Base-by-base conservation (phyloP, 2,329 filamentous ascomycete genomes). In the Fusarium nelsonii region DNA sequence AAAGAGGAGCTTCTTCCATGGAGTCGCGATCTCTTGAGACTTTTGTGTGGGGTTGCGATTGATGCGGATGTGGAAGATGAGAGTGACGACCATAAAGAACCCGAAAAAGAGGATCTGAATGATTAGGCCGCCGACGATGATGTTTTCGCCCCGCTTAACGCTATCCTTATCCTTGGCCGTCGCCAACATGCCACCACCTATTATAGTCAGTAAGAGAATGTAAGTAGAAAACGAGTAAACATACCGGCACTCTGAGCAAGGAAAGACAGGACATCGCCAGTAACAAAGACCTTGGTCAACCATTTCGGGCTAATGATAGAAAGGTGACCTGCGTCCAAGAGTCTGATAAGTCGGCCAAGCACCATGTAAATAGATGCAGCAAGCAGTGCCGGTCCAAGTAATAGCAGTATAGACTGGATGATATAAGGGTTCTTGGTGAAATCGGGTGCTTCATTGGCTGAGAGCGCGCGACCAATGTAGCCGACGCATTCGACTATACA, bases 61-160 rank as follows among this genome's bases (percentile, higher is more conserved):
- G 57, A 78, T 73, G 14, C 76, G 71, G 3, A 67, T 48, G 61
- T 88, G 83, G 73, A 87, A 87, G 1, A 83, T 67, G 4, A 81
- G 69, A 0, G 84, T 81, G 0, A 82, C 79, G 3, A 83, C 48
- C 36, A 87, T 77, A 70, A 90, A 89, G 55, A 87, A 77, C 2
- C 80, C 79, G 54, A 89, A 88, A 61, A 85, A 82, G 18, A 86
- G 43, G 18, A 89, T 80, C 70, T 90, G 87, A 7, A 88, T 76
- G 14, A 83, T 75, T 2, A 90, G 76, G 3, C 87, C 87, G 4
- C 72, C 83, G 9, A 88, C 75, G 7, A 88, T 83, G 44, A 88
- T 76, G 14, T 83, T 79, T 58, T 84, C 78, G 26, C 83, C 84
- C 4, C 70, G 71, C 58, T 75, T 73, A n/a, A 76, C 71, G 11